Percentiles rank a stretch among this genome's conserved stretches.
Conservation (phyloP, 2,329 filamentous ascomycete genomes). For the Beauveria sp. region DNA sequence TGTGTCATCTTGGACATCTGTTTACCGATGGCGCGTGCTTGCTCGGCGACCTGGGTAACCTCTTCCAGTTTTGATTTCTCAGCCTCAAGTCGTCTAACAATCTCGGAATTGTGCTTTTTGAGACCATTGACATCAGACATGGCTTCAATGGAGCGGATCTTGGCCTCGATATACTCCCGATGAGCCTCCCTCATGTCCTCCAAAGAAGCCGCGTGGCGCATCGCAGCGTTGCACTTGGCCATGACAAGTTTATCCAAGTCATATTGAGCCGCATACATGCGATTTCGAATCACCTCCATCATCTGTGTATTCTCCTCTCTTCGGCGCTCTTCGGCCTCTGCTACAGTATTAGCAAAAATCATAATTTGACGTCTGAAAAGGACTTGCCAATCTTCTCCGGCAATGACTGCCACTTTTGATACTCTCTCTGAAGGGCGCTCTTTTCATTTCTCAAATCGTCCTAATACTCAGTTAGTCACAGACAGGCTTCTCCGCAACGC, state of each 20-base stretch:
- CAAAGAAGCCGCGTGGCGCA: constrained; percentile 52
- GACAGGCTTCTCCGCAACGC: background rate
- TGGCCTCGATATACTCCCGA: constrained; percentile 58
- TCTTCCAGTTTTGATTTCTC: constrained; percentile 33
- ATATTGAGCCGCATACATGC: constrained; percentile 42
- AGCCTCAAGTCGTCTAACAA: constrained; percentile 44
- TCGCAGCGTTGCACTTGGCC: constrained; percentile 45
- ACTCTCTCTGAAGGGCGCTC: constrained; percentile 55
- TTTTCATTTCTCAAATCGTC: constrained; percentile 53
- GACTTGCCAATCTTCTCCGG: constrained; percentile 62
- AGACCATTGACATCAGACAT: constrained; percentile 69
- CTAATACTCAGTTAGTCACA: constrained; percentile 28
- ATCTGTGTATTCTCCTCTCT: constrained; percentile 24
- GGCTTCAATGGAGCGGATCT: constrained; percentile 70
- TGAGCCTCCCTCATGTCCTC: constrained; percentile 54
- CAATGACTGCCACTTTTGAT: constrained; percentile 57
- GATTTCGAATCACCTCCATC: constrained; percentile 25
- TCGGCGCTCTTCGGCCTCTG: constrained; percentile 28
- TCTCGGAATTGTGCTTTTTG: constrained; percentile 54
- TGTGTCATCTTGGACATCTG: constrained; percentile 28
- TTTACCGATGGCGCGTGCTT: constrained; percentile 26
- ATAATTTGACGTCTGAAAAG: background rate
- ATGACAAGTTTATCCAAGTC: constrained; percentile 49
- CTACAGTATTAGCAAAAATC: constrained; percentile 14
- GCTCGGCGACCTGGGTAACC: constrained; percentile 32